Evolutionary conservation across 2,329 filamentous ascomycete genomes (phyloP), one percentile per base, ranked within the genome.

Genomic region (Parafenestella ontariensis): DNA sequence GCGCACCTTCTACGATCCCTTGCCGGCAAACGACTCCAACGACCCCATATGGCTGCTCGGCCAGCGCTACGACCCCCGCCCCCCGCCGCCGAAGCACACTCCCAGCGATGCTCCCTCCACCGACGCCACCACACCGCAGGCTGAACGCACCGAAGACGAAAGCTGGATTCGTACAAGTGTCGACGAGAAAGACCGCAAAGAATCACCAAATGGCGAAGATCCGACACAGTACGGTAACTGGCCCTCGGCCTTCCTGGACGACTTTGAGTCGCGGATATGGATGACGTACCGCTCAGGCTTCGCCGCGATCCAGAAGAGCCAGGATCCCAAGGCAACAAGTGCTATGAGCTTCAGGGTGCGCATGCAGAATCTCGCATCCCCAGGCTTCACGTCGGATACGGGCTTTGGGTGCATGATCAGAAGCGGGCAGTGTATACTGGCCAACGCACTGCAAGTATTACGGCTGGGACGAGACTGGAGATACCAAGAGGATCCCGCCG

Each of bases 341-440:
- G 81, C 87, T 7, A 86, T 98, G 79, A 96, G 91, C 3, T 85
- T 98, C 53, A 82, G 91, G 1, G 94, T 96, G 76, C 88, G 92
- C 46, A 81, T 98, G 64, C 90, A 92, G 69, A 93, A 83, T 49
- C 89, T 98, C 5, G 91, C 96, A 44, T 86, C 91, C 52, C 83
- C 83, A 23, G 92, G 91, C 4, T 99, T 98, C 76, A 90, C 91
- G 10, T 94, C 92, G 1, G 95, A 99, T 74, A 93, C 91, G 9
- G 95, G 95, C 46, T 99, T 96, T 92, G 95, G 95, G 0, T 99
- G 95, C 72, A 99, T 99, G 95, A 98, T 99, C 66, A 84, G 95
- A 55, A 97, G 94, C 5, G 95, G 95, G 3, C 95, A 99, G 79
- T 94, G 91, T 69, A 82, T 99, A 23, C 81, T 99, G 37, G 94